Percentiles rank a stretch among this genome's conserved stretches.
Evolutionary conservation across 306 rosid genomes (phyloP).

Genomic region (Gastrolobium bilobum): DNA sequence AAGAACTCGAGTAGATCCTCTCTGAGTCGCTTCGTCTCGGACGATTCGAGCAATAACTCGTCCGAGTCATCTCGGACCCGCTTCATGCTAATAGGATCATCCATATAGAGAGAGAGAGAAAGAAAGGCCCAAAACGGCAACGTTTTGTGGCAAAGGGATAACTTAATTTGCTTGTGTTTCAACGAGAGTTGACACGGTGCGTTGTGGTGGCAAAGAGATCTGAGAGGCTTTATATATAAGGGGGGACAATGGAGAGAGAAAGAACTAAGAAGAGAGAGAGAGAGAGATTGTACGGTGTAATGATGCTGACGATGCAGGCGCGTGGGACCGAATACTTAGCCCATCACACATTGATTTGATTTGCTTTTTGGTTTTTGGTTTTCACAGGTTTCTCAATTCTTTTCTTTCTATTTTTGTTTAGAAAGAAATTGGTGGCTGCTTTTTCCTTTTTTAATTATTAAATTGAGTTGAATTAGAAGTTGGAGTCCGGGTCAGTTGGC

Average conservation of each 20-base stretch:
- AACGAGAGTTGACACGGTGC: slow-evolving; percentile 35
- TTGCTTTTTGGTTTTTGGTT: slow-evolving; percentile 58
- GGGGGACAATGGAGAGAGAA: slow-evolving; percentile 87
- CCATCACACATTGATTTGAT: slow-evolving; percentile 65
- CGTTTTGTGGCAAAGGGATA: not conserved
- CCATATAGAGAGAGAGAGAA: slow-evolving; percentile 50
- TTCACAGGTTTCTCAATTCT: slow-evolving; percentile 38
- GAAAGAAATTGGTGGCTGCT: slow-evolving; percentile 50
- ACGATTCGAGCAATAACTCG: slow-evolving; percentile 60
- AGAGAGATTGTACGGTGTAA: slow-evolving; percentile 42
- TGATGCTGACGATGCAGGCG: slow-evolving; percentile 82
- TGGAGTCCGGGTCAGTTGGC: slow-evolving; percentile 73
- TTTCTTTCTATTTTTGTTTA: not conserved
- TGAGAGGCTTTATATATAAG: slow-evolving; percentile 59
- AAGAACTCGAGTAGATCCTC: slow-evolving; percentile 75
- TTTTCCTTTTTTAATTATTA: slow-evolving; percentile 47
- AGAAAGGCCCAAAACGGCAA: slow-evolving; percentile 2
- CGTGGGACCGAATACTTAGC: slow-evolving; percentile 74
- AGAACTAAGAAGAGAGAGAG: slow-evolving; percentile 30
- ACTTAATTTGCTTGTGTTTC: not conserved
- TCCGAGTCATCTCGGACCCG: slow-evolving; percentile 66
- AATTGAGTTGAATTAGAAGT: slow-evolving; percentile 60
- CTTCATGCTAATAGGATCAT: slow-evolving; percentile 48
- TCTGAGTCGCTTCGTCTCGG: slow-evolving; percentile 71
- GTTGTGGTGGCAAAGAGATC: slow-evolving; percentile 52